Base-by-base conservation (phyloP, 2,329 filamentous ascomycete genomes). In the Herpotrichia juniperi region DNA sequence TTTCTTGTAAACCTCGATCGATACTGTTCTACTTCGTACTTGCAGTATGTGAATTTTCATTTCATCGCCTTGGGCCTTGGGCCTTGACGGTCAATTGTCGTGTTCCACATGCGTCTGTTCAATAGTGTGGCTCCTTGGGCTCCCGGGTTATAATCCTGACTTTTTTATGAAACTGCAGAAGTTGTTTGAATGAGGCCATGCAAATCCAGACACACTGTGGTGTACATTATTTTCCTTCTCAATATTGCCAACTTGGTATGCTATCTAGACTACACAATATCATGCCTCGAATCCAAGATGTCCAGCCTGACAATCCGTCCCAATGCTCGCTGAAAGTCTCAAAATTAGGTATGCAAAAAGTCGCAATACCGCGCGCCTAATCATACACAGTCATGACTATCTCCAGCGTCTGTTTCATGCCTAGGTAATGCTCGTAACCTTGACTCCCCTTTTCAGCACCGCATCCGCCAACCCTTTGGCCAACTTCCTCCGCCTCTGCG, bases 401-500 rank as follows among this genome's bases (percentile, higher is more conserved):
- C 45, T 21, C n/a, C 24, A 14, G 21, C 32, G 2, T 21, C 11
- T 37, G n/a, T 17, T 55, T 43, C 57, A 44, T 49, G 8, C 17
- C 35, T 53, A 46, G 14, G 11, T 31, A 12, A 68, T 57, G 35
- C 34, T 64, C 9, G 64, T 69, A 32, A 51, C 57, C 58, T 60
- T 72, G 1, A 71, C 59, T 1, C 71, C 71, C 34, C 69, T 63
- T 37, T 66, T 59, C 49, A 71, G 51, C 3, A 79, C 61, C 34
- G 62, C 69, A 26, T 66, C 67, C 57, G 67, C 72, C 50, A 81
- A 50, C 17, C 64, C 69, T n/a, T 58, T 62, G 14, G 75, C 63
- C 21, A 79, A 73, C 35, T 67, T 64, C 58, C 61, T 73, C 62
- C 78, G 67, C 59, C 70, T 66, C 53, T 58, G 63, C 42, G 59